Evolutionary conservation across 2,329 filamentous ascomycete genomes (phyloP).

Genomic region (Herpotrichia juniperi): DNA sequence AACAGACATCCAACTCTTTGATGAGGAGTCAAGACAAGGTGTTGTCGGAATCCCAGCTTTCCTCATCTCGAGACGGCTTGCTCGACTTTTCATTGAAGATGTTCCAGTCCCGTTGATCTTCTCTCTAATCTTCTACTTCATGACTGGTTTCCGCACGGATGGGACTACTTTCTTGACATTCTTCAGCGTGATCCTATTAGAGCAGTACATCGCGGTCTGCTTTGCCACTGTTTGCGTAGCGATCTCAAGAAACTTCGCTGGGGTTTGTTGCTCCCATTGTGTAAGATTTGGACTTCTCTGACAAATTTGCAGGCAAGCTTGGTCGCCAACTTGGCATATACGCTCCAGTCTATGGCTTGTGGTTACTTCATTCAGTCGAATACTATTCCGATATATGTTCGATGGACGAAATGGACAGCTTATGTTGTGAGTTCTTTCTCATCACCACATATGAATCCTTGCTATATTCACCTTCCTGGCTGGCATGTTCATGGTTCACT

Average conservation of each 20-base stretch:
- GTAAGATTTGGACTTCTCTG: constrained; percentile 2
- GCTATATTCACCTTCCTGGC: neutral
- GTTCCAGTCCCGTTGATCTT: constrained; percentile 74
- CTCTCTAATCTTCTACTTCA: constrained; percentile 76
- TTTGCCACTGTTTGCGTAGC: constrained; percentile 73
- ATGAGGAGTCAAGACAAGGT: constrained; percentile 75
- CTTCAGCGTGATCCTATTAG: constrained; percentile 70
- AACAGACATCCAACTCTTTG: constrained; percentile 76
- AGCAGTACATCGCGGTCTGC: constrained; percentile 75
- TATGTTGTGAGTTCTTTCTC: constrained; percentile 53
- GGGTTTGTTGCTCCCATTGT: constrained; percentile 57
- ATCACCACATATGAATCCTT: neutral
- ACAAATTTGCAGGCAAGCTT: constrained; percentile 61
- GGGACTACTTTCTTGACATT: constrained; percentile 73
- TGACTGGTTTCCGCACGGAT: constrained; percentile 73
- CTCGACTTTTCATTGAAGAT: constrained; percentile 73
- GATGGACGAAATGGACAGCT: constrained; percentile 75
- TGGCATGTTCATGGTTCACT: neutral
- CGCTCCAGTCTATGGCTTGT: constrained; percentile 74
- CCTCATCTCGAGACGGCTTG: constrained; percentile 71
- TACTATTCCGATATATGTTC: constrained; percentile 76
- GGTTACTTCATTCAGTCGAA: constrained; percentile 78
- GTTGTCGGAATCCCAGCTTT: constrained; percentile 74
- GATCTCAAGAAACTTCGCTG: constrained; percentile 69
- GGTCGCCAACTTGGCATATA: constrained; percentile 75